Evolutionary conservation across 768 basidiomycete species (phyloP), one percentile per base, ranked within the genome.

Genomic region (Russula griseocarnosa): DNA sequence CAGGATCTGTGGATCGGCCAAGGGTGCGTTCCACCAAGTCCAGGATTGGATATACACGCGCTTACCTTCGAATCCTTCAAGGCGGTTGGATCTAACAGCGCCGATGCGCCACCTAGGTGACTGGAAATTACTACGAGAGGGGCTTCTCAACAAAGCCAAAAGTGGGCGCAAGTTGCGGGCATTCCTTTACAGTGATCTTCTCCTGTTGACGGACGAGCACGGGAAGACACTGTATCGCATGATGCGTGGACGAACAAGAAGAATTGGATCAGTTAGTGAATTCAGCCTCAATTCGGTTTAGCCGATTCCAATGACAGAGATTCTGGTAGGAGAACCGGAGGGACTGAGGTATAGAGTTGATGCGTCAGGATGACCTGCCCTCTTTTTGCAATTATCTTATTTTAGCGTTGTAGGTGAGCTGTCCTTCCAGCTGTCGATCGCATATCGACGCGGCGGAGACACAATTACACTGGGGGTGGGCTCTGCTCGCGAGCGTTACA

Each of bases 151-250:
- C 68, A 98, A 98, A 73, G 81, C 89, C 1, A 94, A 91, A 76
- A 94, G 92, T 64, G 87, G 91, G 4, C 79, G 89, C 57, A 90
- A 84, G 71, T 74, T 98, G 51, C 81, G 85, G 46, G 83, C 81
- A 6, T 86, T 94, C 74, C 74, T 98, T 66, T 98, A 94, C 70
- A 96, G 83, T 70, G 96, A 98, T 71, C 89, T 96, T 47, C 73
- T 98, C 52, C 85, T 98, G 3, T 78, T 98, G 61, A 87, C 92
- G 22, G 92, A 94, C 68, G 86, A 86, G 38, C 74, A 74, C 0
- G 82, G 82, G 28, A 84, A 81, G 66, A 85, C 84, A 14, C 71
- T 96, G 16, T 95, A 95, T 74, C 83, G 90, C 46, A 89, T 94
- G 84, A 94, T 94, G 58, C 69, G 86, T 76, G 7, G 18, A 26